Evolutionary conservation across 2,329 filamentous ascomycete genomes (phyloP).

Genomic region (Hortaea sp.): DNA sequence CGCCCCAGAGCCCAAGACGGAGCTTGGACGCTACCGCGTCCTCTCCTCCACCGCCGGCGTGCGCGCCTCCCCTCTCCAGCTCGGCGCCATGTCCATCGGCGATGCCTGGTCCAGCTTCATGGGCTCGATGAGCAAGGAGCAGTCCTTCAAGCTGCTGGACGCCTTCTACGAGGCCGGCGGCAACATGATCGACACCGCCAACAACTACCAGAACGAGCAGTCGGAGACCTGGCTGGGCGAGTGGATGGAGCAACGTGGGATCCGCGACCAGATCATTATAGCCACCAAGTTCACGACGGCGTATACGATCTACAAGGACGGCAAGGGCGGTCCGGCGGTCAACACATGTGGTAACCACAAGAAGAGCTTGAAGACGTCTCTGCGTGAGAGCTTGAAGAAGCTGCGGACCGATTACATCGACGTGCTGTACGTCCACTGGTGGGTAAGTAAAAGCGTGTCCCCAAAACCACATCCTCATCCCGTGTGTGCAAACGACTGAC

Average conservation of each 20-base stretch:
- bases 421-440: slow-evolving; percentile 30
- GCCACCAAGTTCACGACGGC: slow-evolving; percentile 29
- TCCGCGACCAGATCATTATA: slow-evolving; percentile 32
- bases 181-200: slow-evolving; percentile 29
- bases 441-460: slow-evolving; percentile 16
- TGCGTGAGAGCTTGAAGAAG: slow-evolving; percentile 33
- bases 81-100: slow-evolving; percentile 59
- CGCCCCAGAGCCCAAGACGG: slow-evolving; percentile 39
- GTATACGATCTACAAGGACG: slow-evolving; percentile 11
- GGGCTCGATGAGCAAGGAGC: slow-evolving; percentile 47
- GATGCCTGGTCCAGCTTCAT: slow-evolving; percentile 47
- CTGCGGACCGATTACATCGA: slow-evolving; percentile 62
- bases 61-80: slow-evolving; percentile 33
- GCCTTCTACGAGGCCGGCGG: slow-evolving; percentile 25
- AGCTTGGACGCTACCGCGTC: slow-evolving; percentile 44
- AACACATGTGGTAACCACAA: slow-evolving; percentile 53
- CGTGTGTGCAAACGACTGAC: slow-evolving; percentile 14
- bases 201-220: slow-evolving; percentile 32
- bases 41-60: slow-evolving; percentile 43
- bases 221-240: slow-evolving; percentile 35
- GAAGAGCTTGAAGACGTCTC: slow-evolving; percentile 49
- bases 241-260: slow-evolving; percentile 31
- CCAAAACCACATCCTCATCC: slow-evolving; percentile 53
- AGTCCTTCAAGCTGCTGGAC: slow-evolving; percentile 25
- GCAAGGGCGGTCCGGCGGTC: slow-evolving; percentile 45